Evolutionary conservation across 2,329 filamentous ascomycete genomes (phyloP), one percentile per base, ranked within the genome.

Genomic region (Akanthomyces muscarius): DNA sequence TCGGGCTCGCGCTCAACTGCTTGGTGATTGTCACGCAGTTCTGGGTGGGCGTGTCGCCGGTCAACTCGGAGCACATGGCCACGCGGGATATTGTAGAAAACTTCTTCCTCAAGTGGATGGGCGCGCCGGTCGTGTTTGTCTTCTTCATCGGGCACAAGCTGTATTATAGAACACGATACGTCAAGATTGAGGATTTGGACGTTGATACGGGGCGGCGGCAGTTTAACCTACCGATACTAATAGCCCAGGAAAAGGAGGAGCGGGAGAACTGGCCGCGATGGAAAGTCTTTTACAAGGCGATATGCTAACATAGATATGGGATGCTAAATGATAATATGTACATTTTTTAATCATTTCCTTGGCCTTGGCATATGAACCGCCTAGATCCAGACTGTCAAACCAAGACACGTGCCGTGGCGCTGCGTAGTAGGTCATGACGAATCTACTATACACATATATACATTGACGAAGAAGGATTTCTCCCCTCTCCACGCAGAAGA

Each of bases 11-110:
- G 41, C 84, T 94, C 72, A 94, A 94, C 74, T 66, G 81, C 23
- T 76, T 94, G 14, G 85, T 94, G 16, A 80, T 96, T 21, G 72
- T 89, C 47, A 89, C 89, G 1, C 91, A 95, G 72, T 91, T 93
- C 76, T 95, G 90, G 89, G 86, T 88, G 47, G 89, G 89, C 28
- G 85, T 88, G 10, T 90, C 85, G 71, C 91, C 91, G 1, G 80
- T 91, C 42, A 83, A 78, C 16, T 86, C 83, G 68, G 70, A 69
- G 4, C 63, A 73, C 0, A 77, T 77, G 71, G 78, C 77, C 0
- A 65, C 77, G 2, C 51, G 69, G 2, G 75, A 79, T 5, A 77
- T 84, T 47, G 82, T 83, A 0, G 72, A 83, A 66, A 84, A 78
- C 65, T 92, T 91, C 73, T 93, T 93, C 74, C 75, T 85, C 56